Evolutionary conservation across 2,329 filamentous ascomycete species (phyloP), one percentile per base, ranked within the genome.

Genomic region (Colletotrichum simmondsii): DNA sequence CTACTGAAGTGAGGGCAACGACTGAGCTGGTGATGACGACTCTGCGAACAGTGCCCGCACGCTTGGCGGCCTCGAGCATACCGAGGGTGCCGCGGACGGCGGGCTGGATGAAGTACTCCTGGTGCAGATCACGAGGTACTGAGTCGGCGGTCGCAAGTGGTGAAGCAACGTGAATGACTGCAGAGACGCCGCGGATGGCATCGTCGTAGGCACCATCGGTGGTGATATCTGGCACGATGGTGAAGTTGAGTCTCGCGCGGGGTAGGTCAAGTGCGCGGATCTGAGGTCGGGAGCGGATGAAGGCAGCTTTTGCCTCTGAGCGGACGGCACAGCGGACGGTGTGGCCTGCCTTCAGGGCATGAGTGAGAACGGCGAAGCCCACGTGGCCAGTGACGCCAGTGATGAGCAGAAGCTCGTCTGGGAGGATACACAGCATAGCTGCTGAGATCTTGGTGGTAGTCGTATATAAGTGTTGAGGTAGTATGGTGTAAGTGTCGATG

Each of bases 71-170:
- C 58, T 83, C 80, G 8, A 91, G 82, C 10, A 91, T 79, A 4
- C 85, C 84, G 0, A 81, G 81, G 0, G 88, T 89, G 11, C 88
- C 88, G 19, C 86, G 84, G 58, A 91, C 84, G 7, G 89, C 89
- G 0, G 89, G 89, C 59, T 89, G 84, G 11, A 91, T 82, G 28
- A 91, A 83, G 56, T 88, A 86, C 22, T 81, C 11, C 82, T 78
- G 5, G 82, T 82, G 69, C 86, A 84, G 3, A 89, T 87, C 59
- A 92, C 87, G 61, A 91, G 90, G 79, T 91, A 89, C 77, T 93
- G 92, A 84, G 94, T 73, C 57, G 30, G 68, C 68, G 1, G 72
- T 78, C 60, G 79, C 76, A 10, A 75, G 60, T 69, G 81, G 76
- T 1, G 83, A 78, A 1, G 80, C 79, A 7, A 77, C 52, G 72